These are phyloP conservation scores for Mycena metata DNA, from an alignment of 768 basidiomycete genomes.

Conservation along the genomic window DNA sequence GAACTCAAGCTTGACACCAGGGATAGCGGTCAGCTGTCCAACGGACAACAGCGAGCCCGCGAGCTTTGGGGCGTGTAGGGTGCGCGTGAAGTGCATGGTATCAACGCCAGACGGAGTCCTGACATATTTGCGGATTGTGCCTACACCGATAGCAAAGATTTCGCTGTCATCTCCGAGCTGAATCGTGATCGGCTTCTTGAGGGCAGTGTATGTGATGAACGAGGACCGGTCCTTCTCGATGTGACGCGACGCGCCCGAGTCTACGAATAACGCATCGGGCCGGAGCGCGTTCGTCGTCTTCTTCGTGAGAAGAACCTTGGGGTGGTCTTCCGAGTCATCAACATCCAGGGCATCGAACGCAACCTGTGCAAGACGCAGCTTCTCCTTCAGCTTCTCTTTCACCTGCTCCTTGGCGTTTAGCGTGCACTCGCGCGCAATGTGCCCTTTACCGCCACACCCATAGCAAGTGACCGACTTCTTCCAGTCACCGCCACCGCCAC, in stretches of 20 bases:
- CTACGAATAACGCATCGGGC: constrained; percentile 9
- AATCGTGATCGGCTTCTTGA: constrained; percentile 10
- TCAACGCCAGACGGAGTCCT: not conserved
- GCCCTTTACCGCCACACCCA: constrained; percentile 6
- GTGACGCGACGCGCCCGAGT: constrained; percentile 21
- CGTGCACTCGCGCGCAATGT: constrained; percentile 12
- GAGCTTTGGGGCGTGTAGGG: not conserved
- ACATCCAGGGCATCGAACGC: not conserved
- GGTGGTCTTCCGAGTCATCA: not conserved
- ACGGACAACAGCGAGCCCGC: constrained; percentile 9
- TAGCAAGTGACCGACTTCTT: constrained; percentile 3
- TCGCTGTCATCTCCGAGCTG: constrained; percentile 14
- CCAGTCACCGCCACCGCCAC: constrained; percentile 2
- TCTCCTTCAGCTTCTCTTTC: not conserved
- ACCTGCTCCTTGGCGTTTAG: not conserved
- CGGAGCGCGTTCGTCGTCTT: constrained; percentile 7
- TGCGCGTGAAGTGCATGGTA: not conserved
- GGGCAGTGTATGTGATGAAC: constrained; percentile 1
- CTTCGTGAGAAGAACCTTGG: constrained; percentile 16
- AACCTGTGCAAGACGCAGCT: constrained; percentile 10
- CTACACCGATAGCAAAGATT: not conserved
- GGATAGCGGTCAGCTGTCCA: constrained; percentile 3
- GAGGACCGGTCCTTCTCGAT: not conserved
- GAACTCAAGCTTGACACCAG: constrained; percentile 17
- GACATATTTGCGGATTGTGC: not conserved